These are phyloP conservation scores for Jamesozyma hellenica DNA, from an alignment of 805 yeast genomes.

Conservation along the genomic window DNA sequence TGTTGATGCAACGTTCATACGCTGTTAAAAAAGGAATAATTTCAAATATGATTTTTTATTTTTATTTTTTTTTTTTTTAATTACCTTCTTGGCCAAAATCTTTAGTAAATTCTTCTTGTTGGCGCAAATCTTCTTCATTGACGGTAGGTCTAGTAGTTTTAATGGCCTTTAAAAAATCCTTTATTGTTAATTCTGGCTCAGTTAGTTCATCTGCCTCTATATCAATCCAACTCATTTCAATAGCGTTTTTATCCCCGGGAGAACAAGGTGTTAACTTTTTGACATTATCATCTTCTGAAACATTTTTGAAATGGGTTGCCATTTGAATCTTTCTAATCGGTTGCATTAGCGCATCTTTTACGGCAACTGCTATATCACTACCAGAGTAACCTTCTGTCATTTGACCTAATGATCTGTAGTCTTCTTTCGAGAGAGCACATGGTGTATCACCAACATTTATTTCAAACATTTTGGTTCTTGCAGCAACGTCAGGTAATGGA, in stretches of 20 bases:
- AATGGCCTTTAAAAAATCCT: slow-evolving; percentile 88
- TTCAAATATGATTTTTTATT: neutral
- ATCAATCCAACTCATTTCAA: slow-evolving; percentile 89
- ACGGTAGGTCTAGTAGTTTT: slow-evolving; percentile 92
- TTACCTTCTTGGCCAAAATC: slow-evolving; percentile 97
- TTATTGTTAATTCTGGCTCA: slow-evolving; percentile 82
- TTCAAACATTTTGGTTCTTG: slow-evolving; percentile 88
- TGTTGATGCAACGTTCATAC: too few relatives aligned
- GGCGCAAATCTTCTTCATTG: slow-evolving; percentile 67
- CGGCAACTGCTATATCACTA: slow-evolving; percentile 92
- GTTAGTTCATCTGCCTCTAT: slow-evolving; percentile 77
- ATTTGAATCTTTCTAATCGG: slow-evolving; percentile 91
- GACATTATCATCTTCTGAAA: slow-evolving; percentile 31
- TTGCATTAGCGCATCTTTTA: slow-evolving; percentile 95
- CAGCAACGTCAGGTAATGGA: slow-evolving; percentile 88
- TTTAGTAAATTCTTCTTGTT: slow-evolving; percentile 78
- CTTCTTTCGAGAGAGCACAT: slow-evolving; percentile 62
- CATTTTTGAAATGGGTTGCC: slow-evolving; percentile 85
- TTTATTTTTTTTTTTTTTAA: neutral
- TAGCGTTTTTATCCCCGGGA: slow-evolving; percentile 85
- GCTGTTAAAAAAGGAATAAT: neutral
- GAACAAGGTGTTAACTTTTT: slow-evolving; percentile 79
- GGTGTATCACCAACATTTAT: slow-evolving; percentile 87
- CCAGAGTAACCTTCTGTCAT: slow-evolving; percentile 98
- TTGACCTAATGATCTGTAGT: slow-evolving; percentile 68